Base-by-base conservation (phyloP, 1,284 basidiomycete species). In the Tilletia setariae region DNA sequence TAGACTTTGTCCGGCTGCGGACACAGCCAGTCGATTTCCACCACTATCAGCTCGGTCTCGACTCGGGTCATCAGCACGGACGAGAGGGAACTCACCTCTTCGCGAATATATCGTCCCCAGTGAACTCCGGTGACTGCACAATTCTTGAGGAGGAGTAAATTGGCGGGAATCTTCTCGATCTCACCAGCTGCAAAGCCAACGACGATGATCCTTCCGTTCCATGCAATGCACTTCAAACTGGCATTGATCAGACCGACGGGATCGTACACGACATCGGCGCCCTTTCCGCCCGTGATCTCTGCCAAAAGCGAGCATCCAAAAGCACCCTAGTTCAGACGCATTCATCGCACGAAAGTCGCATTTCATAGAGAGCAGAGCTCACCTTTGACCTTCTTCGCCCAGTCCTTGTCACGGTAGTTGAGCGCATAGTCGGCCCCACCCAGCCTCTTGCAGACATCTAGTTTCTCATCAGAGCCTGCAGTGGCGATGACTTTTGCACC, bases 141-240 rank as follows among this genome's bases (percentile, higher is more conserved):
- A 84, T 93, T 93, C 82, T 98, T 94, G 72, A 98, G 96, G 8
- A 11, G 94, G 92, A 11, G 88, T 90, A 7, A 91, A 93, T 83
- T 96, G 94, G 19, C 75, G 16, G 75, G 77, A 49, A 78, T 69
- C 72, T 78, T 81, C 47, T 81, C 79, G 63, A 79, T 79, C n/a
- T 68, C 70, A 7, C 77, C 76, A 7, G 77, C 79, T 2, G 72
- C 76, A 67, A 84, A 84, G 25, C 95, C 95, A 66, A 98, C 90
- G 30, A 98, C 91, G 23, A 98, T 80, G 2, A 92, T 89, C 15
- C 95, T 87, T 1, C 93, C 93, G 83, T 95, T 95, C 90, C 93
- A 97, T 1, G 91, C 91, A 68, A 95, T 92, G 16, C 73, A 71
- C 63, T 79, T 79, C 67, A 79, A 71, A 21, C 73, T 74, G 16